Conservation (phyloP, 805 yeast species). For the Helenozyma baotianmanensis region DNA sequence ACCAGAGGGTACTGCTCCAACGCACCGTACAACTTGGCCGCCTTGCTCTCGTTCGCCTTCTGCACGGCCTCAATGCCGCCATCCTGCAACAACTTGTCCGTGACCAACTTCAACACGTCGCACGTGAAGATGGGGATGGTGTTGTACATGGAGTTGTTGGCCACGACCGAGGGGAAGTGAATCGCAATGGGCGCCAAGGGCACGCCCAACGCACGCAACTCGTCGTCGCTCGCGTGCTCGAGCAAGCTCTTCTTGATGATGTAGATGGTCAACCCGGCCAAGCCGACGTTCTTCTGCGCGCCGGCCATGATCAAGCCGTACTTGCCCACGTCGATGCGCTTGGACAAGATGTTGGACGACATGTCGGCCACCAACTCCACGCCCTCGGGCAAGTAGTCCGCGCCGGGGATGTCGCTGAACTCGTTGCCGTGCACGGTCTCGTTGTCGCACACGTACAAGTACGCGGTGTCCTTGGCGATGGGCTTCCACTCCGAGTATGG, state of each 20-base stretch:
- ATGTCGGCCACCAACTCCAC: constrained; percentile 89
- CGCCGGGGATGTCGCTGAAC: constrained; percentile 49
- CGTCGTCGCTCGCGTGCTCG: constrained; percentile 60
- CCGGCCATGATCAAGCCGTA: constrained; percentile 94
- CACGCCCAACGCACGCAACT: constrained; percentile 52
- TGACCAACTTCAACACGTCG: constrained; percentile 77
- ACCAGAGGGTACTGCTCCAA: constrained; percentile 64
- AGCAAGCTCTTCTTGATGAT: constrained; percentile 80
- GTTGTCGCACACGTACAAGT: constrained; percentile 88
- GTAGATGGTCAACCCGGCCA: constrained; percentile 92
- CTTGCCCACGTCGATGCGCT: constrained; percentile 72
- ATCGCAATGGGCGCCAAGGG: constrained; percentile 87
- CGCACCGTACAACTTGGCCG: constrained; percentile 56
- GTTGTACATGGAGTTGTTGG: constrained; percentile 90
- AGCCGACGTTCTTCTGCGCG: constrained; percentile 96
- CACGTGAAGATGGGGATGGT: constrained; percentile 93
- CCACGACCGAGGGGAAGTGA: constrained; percentile 80
- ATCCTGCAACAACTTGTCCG: constrained; percentile 50
- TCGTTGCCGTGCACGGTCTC: constrained; percentile 97
- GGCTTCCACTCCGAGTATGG: constrained; percentile 60
- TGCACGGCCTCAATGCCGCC: constrained; percentile 76
- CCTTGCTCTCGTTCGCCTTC: constrained; percentile 54
- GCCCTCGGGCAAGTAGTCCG: constrained; percentile 54
- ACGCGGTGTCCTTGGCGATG: constrained; percentile 59
- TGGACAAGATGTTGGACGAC: constrained; percentile 88